phyloP scores from a whole-genome alignment of 2,329 filamentous ascomycete genomes.

The Biscogniauxia sp. region DNA sequence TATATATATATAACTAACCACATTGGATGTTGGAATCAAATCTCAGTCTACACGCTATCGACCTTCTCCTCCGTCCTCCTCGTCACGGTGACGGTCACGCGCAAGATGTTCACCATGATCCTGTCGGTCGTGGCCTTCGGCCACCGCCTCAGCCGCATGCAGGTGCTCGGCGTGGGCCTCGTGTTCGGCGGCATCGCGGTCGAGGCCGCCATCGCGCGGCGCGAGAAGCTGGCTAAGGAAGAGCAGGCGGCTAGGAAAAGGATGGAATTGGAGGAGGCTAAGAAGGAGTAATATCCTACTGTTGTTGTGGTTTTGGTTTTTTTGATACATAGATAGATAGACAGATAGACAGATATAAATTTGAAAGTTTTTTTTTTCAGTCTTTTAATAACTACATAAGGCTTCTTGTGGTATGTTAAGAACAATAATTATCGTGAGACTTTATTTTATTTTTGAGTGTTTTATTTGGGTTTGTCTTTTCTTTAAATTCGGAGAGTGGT shows the following conservation, averaged over 20 bases:
- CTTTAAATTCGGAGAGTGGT: no score
- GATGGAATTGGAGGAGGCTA: slow-evolving; percentile 32
- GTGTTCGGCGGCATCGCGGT: slow-evolving; percentile 96
- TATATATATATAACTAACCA: no score
- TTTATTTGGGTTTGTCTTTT: no score
- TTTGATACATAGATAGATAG: no score
- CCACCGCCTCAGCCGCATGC: slow-evolving; percentile 79
- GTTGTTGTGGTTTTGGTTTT: slow-evolving; percentile 2
- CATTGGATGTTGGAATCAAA: no score
- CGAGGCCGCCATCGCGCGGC: slow-evolving; percentile 76
- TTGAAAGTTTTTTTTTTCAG: no score
- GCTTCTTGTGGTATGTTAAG: no score
- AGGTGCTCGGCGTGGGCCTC: slow-evolving; percentile 88
- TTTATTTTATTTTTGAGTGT: no score
- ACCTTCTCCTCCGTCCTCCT: slow-evolving; percentile 89
- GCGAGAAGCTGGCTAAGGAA: slow-evolving; percentile 82
- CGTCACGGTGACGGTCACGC: slow-evolving; percentile 93
- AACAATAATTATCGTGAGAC: no score
- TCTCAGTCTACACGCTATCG: slow-evolving; percentile 78
- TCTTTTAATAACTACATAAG: no score
- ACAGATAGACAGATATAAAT: no score
- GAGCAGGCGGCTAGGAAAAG: slow-evolving; percentile 58
- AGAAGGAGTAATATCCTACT: slow-evolving; percentile 8
- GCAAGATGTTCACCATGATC: slow-evolving; percentile 99
- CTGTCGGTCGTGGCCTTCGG: slow-evolving; percentile 93